Base-by-base conservation (phyloP, 1,284 basidiomycete species). In the Moniliophthora roreri region DNA sequence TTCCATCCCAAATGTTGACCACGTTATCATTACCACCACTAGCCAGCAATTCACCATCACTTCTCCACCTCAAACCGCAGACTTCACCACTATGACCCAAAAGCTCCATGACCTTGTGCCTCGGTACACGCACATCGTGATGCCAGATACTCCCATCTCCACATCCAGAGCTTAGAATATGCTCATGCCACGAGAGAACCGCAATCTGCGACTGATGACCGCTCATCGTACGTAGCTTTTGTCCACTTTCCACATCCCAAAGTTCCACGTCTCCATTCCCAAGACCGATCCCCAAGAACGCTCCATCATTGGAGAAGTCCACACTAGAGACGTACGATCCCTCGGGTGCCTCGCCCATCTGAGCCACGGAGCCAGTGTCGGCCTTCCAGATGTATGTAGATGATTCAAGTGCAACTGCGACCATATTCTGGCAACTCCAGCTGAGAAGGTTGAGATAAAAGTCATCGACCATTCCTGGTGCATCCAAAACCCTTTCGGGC, bases 21-120 rank as follows among this genome's bases (percentile, higher is more conserved):
- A 96, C 91, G 61, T 98, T 97, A 69, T 98, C 95, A 68, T 98
- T 97, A 0, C 93, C 94, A 5, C 95, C 95, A 60, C 89, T 93
- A 0, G 95, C 95, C 26, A 98, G 78, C n/a, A 95, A 75, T 67
- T 94, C 88, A 0, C 91, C 92, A 59, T 93, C 92, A 2, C 75
- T 66, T 39, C 93, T 77, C 93, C 93, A 95, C 59, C 82, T 84
- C 54, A 92, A 62, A 2, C 90, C 89, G 66, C 93, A 94, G 4
- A 97, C 91, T 67, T 97, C 95, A 0, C 93, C 93, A 0, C 83
- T 85, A 65, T 98, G 95, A 0, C 94, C 95, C 2, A 88, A 70
- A 35, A 97, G 75, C 65, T 96, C 93, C 72, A 89, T 88, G 18
- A 95, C 90, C 69, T 95, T 93, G 69, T 98, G 95, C 28, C 83